Percentiles rank a stretch among this genome's conserved stretches.
These are phyloP conservation scores for Zygosaccharomyces sapae DNA, from an alignment of 1,139 yeast genomes.

Conservation along the genomic window DNA sequence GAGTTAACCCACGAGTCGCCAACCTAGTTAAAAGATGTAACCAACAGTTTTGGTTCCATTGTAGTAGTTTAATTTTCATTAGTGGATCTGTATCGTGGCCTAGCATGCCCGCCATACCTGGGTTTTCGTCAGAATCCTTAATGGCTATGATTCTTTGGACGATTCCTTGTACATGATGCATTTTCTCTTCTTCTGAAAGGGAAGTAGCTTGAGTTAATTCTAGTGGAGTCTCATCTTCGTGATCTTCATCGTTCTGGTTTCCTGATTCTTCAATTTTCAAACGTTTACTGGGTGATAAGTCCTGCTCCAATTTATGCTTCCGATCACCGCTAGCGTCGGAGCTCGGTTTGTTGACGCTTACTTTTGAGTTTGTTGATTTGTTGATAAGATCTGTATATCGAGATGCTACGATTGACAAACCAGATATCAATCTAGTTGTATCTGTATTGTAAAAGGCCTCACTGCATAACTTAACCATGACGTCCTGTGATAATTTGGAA, in stretches of 20 bases:
- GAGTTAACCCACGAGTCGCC: constrained; percentile 70
- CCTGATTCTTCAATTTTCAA: constrained; percentile 10
- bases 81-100: constrained; percentile 31
- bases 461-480: constrained; percentile 61
- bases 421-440: constrained; percentile 55
- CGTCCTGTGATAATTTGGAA: constrained; percentile 58
- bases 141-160: constrained; percentile 24
- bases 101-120: constrained; percentile 24
- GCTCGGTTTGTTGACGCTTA: constrained; percentile 7
- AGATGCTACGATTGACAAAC: constrained; percentile 61
- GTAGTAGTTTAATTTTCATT: constrained; percentile 26
- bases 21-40: constrained; percentile 66
- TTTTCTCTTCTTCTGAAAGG: constrained; percentile 27
- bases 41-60: constrained; percentile 55
- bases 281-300: constrained; percentile 9
- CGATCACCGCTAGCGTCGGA: constrained; percentile 11
- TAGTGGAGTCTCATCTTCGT: constrained; percentile 29
- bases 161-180: constrained; percentile 27
- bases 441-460: constrained; percentile 58
- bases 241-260: constrained; percentile 11
- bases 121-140: constrained; percentile 22
- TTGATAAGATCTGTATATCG: constrained; percentile 48
- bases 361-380: constrained; percentile 25
- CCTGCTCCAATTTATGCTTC: constrained; percentile 7
- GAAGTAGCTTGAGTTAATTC: constrained; percentile 22